Conservation (phyloP, 495 filamentous ascomycete species). For the Cercophora newfieldiana region DNA sequence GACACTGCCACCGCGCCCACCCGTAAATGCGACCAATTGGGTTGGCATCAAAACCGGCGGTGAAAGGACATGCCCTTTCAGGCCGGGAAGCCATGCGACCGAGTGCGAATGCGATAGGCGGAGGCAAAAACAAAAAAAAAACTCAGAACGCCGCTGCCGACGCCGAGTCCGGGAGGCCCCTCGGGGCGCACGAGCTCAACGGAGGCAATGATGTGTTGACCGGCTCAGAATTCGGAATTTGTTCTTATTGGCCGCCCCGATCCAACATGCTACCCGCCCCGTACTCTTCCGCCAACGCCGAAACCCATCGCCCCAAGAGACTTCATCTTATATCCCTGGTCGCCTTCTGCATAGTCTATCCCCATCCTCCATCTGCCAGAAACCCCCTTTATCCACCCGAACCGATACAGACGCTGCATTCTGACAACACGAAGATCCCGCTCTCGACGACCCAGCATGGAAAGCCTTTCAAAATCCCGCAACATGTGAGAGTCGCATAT, state of each 20-base stretch:
- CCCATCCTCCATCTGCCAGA: slow-evolving; percentile 15
- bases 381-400: slow-evolving; percentile 16
- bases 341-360: slow-evolving; percentile 12
- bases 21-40: background rate
- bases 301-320: background rate
- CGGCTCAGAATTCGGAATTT: too few species aligned
- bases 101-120: background rate
- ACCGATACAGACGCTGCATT: slow-evolving; percentile 18
- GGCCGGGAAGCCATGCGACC: background rate
- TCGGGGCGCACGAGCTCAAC: too few species aligned
- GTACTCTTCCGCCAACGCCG: background rate
- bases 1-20: background rate
- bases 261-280: too few species aligned
- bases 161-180: background rate
- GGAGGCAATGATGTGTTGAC: too few species aligned
- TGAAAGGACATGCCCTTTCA: background rate
- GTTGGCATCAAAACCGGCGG: background rate
- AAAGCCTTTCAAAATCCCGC: slow-evolving; percentile 30
- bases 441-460: slow-evolving; percentile 22
- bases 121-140: too few species aligned
- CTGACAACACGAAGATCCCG: slow-evolving; percentile 1
- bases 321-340: background rate
- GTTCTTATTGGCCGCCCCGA: too few species aligned
- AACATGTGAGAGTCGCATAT: slow-evolving; percentile 8
- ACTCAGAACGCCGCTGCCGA: too few species aligned